Evolutionary conservation across 1,284 basidiomycete species (phyloP).

Genomic region (Tranzscheliella williamsii): DNA sequence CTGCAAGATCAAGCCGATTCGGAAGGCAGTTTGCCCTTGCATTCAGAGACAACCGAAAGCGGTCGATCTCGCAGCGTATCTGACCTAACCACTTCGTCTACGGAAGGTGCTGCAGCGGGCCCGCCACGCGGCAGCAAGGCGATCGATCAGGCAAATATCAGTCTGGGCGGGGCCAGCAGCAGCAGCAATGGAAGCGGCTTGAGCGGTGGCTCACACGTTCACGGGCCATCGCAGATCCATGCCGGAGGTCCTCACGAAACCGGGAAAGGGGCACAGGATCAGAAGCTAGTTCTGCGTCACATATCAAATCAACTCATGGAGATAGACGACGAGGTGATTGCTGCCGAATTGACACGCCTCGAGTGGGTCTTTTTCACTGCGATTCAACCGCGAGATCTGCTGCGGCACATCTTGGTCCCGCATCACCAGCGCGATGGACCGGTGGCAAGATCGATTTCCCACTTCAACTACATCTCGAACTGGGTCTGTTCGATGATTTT

Average conservation of each 20-base stretch:
- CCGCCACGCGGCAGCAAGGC: background rate
- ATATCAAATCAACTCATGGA: constrained; percentile 48
- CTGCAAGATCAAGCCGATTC: constrained; percentile 15
- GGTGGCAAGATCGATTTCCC: constrained; percentile 47
- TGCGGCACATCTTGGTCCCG: constrained; percentile 51
- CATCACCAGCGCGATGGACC: constrained; percentile 41
- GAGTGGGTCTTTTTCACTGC: constrained; percentile 51
- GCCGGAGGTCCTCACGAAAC: background rate
- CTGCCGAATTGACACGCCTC: constrained; percentile 46
- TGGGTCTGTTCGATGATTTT: constrained; percentile 57
- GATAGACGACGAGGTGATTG: constrained; percentile 45
- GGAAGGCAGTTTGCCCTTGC: constrained; percentile 21
- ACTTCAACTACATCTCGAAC: constrained; percentile 56
- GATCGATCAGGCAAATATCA: background rate
- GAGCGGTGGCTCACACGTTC: background rate
- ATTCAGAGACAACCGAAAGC: constrained; percentile 3
- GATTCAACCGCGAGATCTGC: constrained; percentile 49
- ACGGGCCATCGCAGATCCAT: background rate
- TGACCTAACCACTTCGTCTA: constrained; percentile 28
- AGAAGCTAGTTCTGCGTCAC: constrained; percentile 36
- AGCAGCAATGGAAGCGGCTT: constrained; percentile 2
- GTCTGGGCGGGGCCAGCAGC: background rate
- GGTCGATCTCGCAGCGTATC: constrained; percentile 31
- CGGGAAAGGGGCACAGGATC: constrained; percentile 9
- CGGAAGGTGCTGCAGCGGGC: constrained; percentile 2